Evolutionary conservation across 441 rosid species (phyloP), one percentile per base, ranked within the genome.

Genomic region (Euphorbia celastroides): DNA sequence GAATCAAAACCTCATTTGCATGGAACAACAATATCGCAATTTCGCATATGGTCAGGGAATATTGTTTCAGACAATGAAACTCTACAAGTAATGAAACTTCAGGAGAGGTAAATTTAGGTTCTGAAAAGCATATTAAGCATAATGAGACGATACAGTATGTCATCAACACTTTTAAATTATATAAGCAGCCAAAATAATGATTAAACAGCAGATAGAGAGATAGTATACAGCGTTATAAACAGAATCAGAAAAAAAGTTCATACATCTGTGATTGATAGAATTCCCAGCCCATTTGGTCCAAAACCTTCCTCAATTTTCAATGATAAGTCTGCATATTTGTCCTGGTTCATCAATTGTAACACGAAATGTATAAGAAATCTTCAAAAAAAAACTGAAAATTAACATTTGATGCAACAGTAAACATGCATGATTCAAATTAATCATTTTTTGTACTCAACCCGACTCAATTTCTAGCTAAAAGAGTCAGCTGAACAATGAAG

Each of bases 211-310:
- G 16, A 31, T 36, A 16, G 22, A 36, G 42, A 7, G 41, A 8
- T 14, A 30, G 13, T 11, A 31, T 4, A 30, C 12, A 31, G 13
- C 54, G 52, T 46, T 31, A 52, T 13, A 6, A 60, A 42, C 34
- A 27, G 54, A 65, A 66, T 22, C 23, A 52, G 41, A 44, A 50
- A 36, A 22, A 44, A 55, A 34, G 27, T 46, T 5, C 69, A 12
- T 82, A 88, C 93, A 62, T 81, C 87, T 19, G 83, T 74, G 68
- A 93, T 71, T 22, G 96, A 80, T 58, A 93, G 75, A 70, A 93
- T 91, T 62, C 96, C 97, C 36, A 89, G 86, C 31, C 95, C 99
- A 58, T 80, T 79, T 23, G 93, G 89, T 77, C 99, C 97, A 61
- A 93, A 86, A 34, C 93, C 99, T 78, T 85, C 74, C 75, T 84